Evolutionary conservation across 1,139 yeast genomes (phyloP), one percentile per base, ranked within the genome.

Genomic region (Kodamaea plutei): DNA sequence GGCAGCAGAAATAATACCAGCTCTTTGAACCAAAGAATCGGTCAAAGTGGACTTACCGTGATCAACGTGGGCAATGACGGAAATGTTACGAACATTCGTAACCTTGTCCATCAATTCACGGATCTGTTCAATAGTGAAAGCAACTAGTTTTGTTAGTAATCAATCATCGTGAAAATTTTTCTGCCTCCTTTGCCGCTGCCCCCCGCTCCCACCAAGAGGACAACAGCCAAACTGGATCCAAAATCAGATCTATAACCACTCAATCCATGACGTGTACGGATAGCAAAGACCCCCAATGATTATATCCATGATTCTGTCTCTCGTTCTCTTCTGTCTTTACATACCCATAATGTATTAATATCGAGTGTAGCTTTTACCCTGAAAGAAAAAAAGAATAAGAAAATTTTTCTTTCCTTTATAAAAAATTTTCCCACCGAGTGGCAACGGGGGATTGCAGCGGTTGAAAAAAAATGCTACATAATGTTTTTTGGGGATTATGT

Each of bases 21-120:
- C 97, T 64, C 82, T 84, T 78, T 89, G 96, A 58, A 91, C 97
- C 67, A 91, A 84, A 50, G 97, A 89, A 74, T 91, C 98, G 69
- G 98, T 88, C 73, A 91, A 82, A 60, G 98, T 91, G 53, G 97
- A 88, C 74, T 91, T 91, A 77, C 98, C 98, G 81, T 91, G 98
- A 81, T 91, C 98, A 84, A 91, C 97, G 84, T 91, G 98, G 66
- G 98, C 98, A 82, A 91, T 91, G 73, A 91, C 98, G 73, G 97
- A 91, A 95, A 91, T 91, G 94, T 91, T 91, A 80, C 98, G 96
- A 65, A 91, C 96, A 68, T 91, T 89, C 73, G 96, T 83, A 78
- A 88, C 96, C 76, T 82, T 84, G 94, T 91, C 97, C 97, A 89
- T 89, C 74, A 89, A 82, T 61, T 74, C 89, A 78, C 97, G 94